Percentiles rank a stretch among this genome's conserved stretches.
Conservation (phyloP, 352 stramenopile species). For the Vaucheria bursata region DNA sequence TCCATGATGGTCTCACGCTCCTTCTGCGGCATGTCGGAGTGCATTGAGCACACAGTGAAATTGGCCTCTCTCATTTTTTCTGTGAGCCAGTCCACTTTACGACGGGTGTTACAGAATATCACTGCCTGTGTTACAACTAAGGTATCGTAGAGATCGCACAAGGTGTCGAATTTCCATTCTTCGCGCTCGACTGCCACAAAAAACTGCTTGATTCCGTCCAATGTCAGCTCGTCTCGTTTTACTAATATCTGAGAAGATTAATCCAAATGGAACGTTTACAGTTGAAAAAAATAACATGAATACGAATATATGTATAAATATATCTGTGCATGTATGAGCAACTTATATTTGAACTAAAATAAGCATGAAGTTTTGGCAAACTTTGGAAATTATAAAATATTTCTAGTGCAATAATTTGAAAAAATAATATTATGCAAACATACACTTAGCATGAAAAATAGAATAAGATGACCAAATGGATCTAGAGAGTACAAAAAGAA, state of each 20-base stretch:
- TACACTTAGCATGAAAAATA: too few species aligned
- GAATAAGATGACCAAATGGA: too few species aligned
- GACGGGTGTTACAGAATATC: conserved; percentile 97
- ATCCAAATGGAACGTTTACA: too few species aligned
- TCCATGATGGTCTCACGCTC: conserved; percentile 82
- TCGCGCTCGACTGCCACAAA: conserved; percentile 95
- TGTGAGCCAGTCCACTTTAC: conserved; percentile 93
- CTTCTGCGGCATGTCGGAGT: conserved; percentile 90
- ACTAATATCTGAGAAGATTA: conserved; percentile 67
- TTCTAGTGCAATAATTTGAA: too few species aligned
- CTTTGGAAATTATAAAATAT: too few species aligned
- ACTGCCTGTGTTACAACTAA: conserved; percentile 97
- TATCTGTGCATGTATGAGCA: too few species aligned
- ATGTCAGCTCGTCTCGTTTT: conserved; percentile 90
- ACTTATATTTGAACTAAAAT: too few species aligned
- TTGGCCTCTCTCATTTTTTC: conserved; percentile 89
- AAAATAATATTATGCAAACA: too few species aligned
- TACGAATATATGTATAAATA: too few species aligned
- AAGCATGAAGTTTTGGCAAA: too few species aligned
- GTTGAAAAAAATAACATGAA: too few species aligned
- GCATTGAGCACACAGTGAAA: conserved; percentile 93
- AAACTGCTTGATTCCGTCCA: conserved; percentile 92
- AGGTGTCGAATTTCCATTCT: conserved; percentile 98
- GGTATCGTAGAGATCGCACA: conserved; percentile 96
- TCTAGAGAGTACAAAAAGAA: too few species aligned